Evolutionary conservation across 2,329 filamentous ascomycete species (phyloP), one percentile per base, ranked within the genome.

Genomic region (Ramichloridium luteum): DNA sequence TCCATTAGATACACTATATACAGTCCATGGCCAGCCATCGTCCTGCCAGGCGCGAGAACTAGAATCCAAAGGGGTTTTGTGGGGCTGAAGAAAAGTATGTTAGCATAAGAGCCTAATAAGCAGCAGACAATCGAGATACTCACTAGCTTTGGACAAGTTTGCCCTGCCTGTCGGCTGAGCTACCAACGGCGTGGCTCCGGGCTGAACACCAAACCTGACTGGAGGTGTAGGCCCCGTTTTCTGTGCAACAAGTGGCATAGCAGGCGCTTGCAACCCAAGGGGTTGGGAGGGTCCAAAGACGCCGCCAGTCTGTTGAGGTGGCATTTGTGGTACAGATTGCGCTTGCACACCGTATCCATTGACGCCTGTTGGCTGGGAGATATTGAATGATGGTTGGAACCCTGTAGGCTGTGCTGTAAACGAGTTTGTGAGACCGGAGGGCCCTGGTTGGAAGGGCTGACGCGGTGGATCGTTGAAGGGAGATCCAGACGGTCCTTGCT

Each of bases 71-170:
- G 2, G 76, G 76, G 53, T 80, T 80, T 48, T 75, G 67, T 30
- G 76, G 74, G 36, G 76, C 75, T 80, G 45, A 12, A 22, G 29
- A 13, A 12, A 34, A 4, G 26, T 10, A 28, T 13, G 27, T 29
- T 13, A 39, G 32, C 17, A 13, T 13, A 27, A 15, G 4, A 18
- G 27, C 13, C 13, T 43, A 30, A 41, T 41, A 11, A 15, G 13
- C 27, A 17, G 20, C 27, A 36, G 25, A 34, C 16, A 16, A 27
- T 29, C 9, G 13, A 15, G 13, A 36, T 27, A 86, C 88, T 80
- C 77, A 96, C 88, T 98, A 51, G 90, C 90, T 74, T 92, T 82
- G 31, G 81, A 70, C 45, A 98, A 68, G 56, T 96, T 94, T 35
- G 90, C 90, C 64, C 81, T 68, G 42, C 90, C 90, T 5, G 90